phyloP scores from a whole-genome alignment of 208 protist genomes.

The Acanthamoeba polyphaga region DNA sequence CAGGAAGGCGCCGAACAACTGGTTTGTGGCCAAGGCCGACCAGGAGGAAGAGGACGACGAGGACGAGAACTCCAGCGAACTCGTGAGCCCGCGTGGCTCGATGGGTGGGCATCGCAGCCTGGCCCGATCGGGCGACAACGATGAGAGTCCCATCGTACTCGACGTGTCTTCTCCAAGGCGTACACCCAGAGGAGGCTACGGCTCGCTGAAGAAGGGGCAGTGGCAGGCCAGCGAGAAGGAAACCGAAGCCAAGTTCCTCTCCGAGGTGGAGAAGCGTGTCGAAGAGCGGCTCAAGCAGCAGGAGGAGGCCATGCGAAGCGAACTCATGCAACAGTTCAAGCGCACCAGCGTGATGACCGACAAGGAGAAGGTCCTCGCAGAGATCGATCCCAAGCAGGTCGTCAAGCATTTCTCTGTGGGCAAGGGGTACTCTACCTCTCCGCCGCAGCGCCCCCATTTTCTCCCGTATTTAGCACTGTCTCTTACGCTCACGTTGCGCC shows the following conservation, averaged over 20 bases:
- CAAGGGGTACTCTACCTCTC: conserved; percentile 10
- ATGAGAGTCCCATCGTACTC: conserved; percentile 19
- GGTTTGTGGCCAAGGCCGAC: conserved; percentile 27
- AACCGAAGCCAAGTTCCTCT: conserved; percentile 52
- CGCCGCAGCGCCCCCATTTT: background rate
- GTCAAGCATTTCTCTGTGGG: conserved; percentile 43
- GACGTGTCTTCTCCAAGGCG: conserved; percentile 27
- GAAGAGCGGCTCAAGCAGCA: conserved; percentile 69
- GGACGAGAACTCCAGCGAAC: conserved; percentile 54
- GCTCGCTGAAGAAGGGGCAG: conserved; percentile 23
- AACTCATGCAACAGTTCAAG: conserved; percentile 63
- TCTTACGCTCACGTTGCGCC: background rate
- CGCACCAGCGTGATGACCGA: conserved; percentile 1
- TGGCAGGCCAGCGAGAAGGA: conserved; percentile 30
- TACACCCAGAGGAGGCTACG: background rate
- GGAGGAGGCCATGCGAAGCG: conserved; percentile 35
- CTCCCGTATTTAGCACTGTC: background rate
- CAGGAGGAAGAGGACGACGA: conserved; percentile 22
- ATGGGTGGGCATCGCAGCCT: conserved; percentile 40
- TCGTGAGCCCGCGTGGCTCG: conserved; percentile 27
- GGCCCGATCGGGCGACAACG: background rate
- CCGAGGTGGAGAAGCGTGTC: conserved; percentile 50
- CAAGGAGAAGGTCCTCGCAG: conserved; percentile 61
- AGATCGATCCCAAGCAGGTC: conserved; percentile 71
- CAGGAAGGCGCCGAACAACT: conserved; percentile 27